Conservation (phyloP, 1,284 basidiomycete genomes). For the Naganishia cerealis region DNA sequence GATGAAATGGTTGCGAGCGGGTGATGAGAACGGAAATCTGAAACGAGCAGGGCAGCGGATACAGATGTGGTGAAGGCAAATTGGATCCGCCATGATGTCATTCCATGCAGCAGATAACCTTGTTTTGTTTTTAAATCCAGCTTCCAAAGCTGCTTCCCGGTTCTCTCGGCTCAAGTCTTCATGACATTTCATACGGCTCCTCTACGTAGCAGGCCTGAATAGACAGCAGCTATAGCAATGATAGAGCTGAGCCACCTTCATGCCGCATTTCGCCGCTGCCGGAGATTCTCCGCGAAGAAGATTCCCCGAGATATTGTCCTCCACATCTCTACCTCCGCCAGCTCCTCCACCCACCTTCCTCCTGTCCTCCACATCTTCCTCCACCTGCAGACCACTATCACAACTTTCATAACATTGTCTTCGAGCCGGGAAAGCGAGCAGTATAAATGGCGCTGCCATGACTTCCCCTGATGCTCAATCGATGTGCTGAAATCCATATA, state of each 20-base stretch:
- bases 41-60: slow-evolving; percentile 1
- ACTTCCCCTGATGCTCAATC: background rate
- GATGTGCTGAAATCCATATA: background rate
- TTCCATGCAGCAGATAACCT: background rate
- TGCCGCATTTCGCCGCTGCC: background rate
- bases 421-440: background rate
- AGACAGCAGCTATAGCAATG: too few relatives aligned
- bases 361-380: background rate
- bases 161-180: too few relatives aligned
- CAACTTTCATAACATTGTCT: background rate
- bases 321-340: background rate
- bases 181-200: too few relatives aligned
- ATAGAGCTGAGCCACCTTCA: background rate
- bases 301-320: background rate
- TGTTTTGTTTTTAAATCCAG: background rate
- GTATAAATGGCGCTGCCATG: background rate
- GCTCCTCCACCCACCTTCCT: background rate
- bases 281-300: background rate
- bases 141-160: too few relatives aligned
- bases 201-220: too few relatives aligned
- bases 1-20: background rate
- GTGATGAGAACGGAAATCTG: background rate
- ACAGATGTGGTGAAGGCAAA: background rate
- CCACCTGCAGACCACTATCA: background rate
- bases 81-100: background rate